Conservation (phyloP, 225 moss, liverwort and hornwort species). For the Asterella californica region DNA sequence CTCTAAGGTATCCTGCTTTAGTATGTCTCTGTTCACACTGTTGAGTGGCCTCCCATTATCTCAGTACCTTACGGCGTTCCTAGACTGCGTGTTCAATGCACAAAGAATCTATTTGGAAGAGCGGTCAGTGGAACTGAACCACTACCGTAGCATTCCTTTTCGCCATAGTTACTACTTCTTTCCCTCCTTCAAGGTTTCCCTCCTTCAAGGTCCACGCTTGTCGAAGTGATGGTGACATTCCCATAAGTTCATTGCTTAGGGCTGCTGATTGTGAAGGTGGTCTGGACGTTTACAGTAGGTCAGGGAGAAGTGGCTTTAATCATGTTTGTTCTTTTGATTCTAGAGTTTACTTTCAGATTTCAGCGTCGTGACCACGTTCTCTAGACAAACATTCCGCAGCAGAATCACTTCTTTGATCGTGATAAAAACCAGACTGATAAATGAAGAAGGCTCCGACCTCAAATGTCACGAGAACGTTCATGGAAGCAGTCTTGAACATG, state of each 20-base stretch:
- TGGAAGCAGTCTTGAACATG: not conserved
- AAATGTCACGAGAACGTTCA: not conserved
- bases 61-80: no score
- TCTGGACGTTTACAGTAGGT: not conserved
- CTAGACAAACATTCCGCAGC: conserved; percentile 1
- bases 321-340: not conserved
- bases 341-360: not conserved
- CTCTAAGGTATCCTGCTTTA: not conserved
- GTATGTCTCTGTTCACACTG: not conserved
- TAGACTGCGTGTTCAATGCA: not conserved
- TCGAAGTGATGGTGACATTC: not conserved
- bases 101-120: not conserved
- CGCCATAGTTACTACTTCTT: not conserved
- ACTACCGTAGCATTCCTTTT: not conserved
- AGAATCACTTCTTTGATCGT: not conserved
- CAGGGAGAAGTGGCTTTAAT: not conserved
- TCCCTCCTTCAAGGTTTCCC: not conserved
- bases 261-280: not conserved
- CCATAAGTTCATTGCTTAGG: not conserved
- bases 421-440: not conserved
- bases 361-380: not conserved
- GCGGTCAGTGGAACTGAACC: not conserved
- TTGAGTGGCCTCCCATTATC: no score
- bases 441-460: not conserved
- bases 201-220: not conserved